Evolutionary conservation across 73 alveolate genomes (phyloP).

Genomic region (Paraurostyla sp.): DNA sequence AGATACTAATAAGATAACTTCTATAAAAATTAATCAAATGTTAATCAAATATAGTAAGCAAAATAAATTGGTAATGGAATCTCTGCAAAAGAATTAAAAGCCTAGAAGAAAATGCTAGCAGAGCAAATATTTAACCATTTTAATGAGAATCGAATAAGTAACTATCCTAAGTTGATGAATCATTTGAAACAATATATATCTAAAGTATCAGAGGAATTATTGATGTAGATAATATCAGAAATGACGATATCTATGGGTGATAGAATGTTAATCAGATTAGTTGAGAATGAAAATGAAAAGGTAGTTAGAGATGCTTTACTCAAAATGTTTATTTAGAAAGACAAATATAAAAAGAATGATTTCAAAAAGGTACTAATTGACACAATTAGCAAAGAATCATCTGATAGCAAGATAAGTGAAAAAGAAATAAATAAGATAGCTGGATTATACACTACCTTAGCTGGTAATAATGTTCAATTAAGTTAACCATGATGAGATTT

Average conservation of each 20-base stretch:
- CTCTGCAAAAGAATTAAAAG: neutral
- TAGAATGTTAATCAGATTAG: neutral
- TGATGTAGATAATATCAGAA: neutral
- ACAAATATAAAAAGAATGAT: constrained; percentile 24
- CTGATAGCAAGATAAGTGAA: neutral
- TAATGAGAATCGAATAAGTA: neutral
- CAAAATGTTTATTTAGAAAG: neutral
- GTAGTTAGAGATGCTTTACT: constrained; percentile 7
- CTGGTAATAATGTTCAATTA: neutral
- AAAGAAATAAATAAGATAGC: constrained; percentile 16
- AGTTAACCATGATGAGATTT: constrained; percentile 9
- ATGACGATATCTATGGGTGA: constrained; percentile 27
- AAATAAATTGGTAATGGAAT: neutral
- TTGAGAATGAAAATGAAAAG: neutral
- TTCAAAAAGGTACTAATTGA: constrained; percentile 11
- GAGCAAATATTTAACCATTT: neutral
- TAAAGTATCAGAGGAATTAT: neutral
- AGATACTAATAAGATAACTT: neutral
- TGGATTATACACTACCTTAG: neutral
- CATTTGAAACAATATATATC: neutral
- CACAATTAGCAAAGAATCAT: neutral
- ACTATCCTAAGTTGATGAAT: neutral
- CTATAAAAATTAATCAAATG: neutral
- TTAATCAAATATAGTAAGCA: neutral
- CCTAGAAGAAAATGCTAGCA: neutral